phyloP scores from a whole-genome alignment of 2,329 filamentous ascomycete genomes.

The Aspergillus alliaceus region DNA sequence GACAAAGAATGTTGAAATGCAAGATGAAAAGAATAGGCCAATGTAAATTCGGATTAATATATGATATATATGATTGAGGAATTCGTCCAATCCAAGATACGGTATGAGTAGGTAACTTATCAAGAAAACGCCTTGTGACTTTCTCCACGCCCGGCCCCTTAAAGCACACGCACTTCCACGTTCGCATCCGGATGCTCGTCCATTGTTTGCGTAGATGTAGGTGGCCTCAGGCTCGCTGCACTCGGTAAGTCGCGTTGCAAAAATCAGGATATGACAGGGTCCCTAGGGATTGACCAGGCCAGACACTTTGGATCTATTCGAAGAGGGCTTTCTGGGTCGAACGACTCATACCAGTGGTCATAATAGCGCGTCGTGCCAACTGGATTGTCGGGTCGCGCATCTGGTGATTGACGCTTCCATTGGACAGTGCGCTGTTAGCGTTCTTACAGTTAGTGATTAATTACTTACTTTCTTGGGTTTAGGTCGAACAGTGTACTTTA shows the following conservation, averaged over 20 bases:
- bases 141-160: not conserved
- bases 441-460: slow-evolving; percentile 12
- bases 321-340: not conserved
- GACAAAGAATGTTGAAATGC: not conserved
- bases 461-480: slow-evolving; percentile 3
- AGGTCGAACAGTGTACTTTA: slow-evolving; percentile 2
- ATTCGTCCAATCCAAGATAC: not conserved
- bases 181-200: slow-evolving; percentile 3
- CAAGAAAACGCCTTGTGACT: not conserved
- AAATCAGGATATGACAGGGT: not conserved
- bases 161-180: not conserved
- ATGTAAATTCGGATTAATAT: not conserved
- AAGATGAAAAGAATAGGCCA: not conserved
- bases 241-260: not conserved
- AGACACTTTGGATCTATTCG: not conserved
- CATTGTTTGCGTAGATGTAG: not conserved
- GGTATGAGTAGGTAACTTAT: not conserved
- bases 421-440: slow-evolving; percentile 2
- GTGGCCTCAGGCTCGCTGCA: not conserved
- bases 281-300: not conserved
- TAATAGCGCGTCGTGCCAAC: slow-evolving; percentile 20
- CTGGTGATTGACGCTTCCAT: not conserved
- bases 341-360: not conserved
- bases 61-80: not conserved
- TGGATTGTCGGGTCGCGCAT: slow-evolving; percentile 18